Percentiles rank a stretch among this genome's conserved stretches.
phyloP scores from a whole-genome alignment of 2,329 filamentous ascomycete species.

The Eurotiales sp. region DNA sequence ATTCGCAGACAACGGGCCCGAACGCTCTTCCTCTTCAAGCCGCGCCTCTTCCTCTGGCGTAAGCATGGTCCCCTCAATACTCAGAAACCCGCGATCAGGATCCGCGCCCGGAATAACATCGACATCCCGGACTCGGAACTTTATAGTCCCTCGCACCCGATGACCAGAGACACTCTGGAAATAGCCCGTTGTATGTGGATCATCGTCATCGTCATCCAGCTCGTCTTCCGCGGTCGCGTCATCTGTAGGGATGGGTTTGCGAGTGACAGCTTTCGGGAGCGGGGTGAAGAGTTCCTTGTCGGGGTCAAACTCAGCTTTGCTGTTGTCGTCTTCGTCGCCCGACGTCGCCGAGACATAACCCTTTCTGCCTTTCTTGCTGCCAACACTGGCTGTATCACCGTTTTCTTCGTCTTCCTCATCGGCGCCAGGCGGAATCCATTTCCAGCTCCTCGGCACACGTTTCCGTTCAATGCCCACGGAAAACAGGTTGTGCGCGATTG shows the following conservation, averaged over 20 bases:
- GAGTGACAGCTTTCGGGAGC: conserved; percentile 29
- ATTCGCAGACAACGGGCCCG: conserved; percentile 32
- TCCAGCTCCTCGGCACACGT: conserved; percentile 74
- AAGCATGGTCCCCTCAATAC: conserved; percentile 84
- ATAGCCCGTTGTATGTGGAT: conserved; percentile 60
- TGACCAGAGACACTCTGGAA: conserved; percentile 71
- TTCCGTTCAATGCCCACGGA: conserved; percentile 79
- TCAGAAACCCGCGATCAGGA: conserved; percentile 71
- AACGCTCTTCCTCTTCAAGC: conserved; percentile 53
- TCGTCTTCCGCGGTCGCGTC: conserved; percentile 19
- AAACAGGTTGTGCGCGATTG: conserved; percentile 88
- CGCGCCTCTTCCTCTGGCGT: conserved; percentile 62
- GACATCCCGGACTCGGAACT: conserved; percentile 79
- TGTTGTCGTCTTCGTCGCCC: conserved; percentile 25
- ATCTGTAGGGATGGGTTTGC: conserved; percentile 23
- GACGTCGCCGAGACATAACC: conserved; percentile 11
- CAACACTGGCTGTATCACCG: conserved; percentile 11
- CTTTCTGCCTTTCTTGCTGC: conserved; percentile 20
- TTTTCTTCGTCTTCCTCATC: conserved; percentile 22
- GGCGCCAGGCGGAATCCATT: conserved; percentile 64
- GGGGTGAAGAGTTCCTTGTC: conserved; percentile 40
- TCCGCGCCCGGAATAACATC: conserved; percentile 68
- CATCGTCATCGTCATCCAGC: conserved; percentile 41
- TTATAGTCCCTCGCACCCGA: conserved; percentile 65
- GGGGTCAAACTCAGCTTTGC: conserved; percentile 28